phyloP scores from a whole-genome alignment of 1,139 yeast species.

The Ogataea hybrid region DNA sequence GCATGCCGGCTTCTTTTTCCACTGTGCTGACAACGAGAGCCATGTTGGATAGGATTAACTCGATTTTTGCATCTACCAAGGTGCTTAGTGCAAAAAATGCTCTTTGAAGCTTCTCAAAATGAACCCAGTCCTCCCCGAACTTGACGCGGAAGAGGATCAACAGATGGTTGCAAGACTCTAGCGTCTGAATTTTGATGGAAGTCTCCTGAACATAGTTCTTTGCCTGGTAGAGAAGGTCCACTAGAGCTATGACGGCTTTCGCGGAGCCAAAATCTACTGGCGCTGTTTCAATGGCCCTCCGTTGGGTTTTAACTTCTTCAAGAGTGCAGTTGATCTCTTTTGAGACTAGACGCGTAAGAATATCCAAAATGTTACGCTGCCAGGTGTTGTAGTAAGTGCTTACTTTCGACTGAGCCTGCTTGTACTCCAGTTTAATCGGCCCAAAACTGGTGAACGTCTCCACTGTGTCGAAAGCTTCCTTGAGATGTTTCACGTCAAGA shows the following conservation, averaged over 20 bases:
- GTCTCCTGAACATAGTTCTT: conserved; percentile 27
- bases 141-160: conserved; percentile 46
- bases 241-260: conserved; percentile 35
- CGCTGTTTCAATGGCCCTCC: conserved; percentile 36
- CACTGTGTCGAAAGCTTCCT: conserved; percentile 52
- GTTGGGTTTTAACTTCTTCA: conserved; percentile 29
- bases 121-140: conserved; percentile 57
- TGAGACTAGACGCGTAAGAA: conserved; percentile 42
- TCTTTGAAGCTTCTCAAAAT: conserved; percentile 60
- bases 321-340: conserved; percentile 31
- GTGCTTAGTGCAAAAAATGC: conserved; percentile 46
- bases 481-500: conserved; percentile 43
- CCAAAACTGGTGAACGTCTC: conserved; percentile 43
- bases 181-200: conserved; percentile 31
- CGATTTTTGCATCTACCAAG: conserved; percentile 39
- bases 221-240: conserved; percentile 36
- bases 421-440: conserved; percentile 41
- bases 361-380: conserved; percentile 46
- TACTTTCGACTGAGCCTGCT: conserved; percentile 54
- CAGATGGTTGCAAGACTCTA: conserved; percentile 43
- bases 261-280: conserved; percentile 38
- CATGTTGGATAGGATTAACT: conserved; percentile 32
- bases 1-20: conserved; percentile 11
- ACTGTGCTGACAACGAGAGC: conserved; percentile 26
- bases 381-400: conserved; percentile 56